Base-by-base conservation (phyloP, 306 rosid species). In the Spatholobus suberectus region DNA sequence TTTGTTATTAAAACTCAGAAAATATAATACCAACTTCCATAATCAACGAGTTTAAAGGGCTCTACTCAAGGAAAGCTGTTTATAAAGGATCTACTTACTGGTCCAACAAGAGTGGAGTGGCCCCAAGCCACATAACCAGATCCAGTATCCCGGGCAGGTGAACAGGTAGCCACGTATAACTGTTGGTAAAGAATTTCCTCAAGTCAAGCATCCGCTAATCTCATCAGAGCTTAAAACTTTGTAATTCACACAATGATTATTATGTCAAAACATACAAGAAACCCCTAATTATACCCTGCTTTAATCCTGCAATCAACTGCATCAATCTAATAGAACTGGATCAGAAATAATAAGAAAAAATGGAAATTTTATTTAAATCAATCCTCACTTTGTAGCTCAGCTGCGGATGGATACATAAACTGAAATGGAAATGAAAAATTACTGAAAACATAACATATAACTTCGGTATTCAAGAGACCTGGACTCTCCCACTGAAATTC, bases 61-160 rank as follows among this genome's bases (percentile, higher is more conserved):
- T 54, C 73, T 54, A 72, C 8, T 43, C 68, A 69, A 85, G 44
- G 26, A 74, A 81, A 84, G 58, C 70, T 35, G 32, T 43, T 34
- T 13, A 44, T 65, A 24, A 59, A 78, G 24, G 49, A 81, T 79
- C 54, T 24, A 90, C 99, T 89, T 84, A 96, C 99, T 20, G 99
- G 98, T 74, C 99, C 99, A 59, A 94, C 94, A 47, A 96, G 98
- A 61, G 97, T 91, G 73, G 99, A 96, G 92, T 96, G 99, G 17
- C 99, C 99, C 97, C 98, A 96, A 69, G 98, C 97, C 70, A 96
- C 95, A 81, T 96, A 96, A 86, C 97, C 84, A 79, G 97, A 90
- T 70, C 86, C 91, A 80, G 88, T 80, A 72, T 94, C 97, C 79
- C 99, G 97, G 76, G 99, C 99, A 78, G 97, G 97, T 52, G 99